Evolutionary conservation across 2,329 filamentous ascomycete genomes (phyloP), one percentile per base, ranked within the genome.

Genomic region (Lecanosticta acicola): DNA sequence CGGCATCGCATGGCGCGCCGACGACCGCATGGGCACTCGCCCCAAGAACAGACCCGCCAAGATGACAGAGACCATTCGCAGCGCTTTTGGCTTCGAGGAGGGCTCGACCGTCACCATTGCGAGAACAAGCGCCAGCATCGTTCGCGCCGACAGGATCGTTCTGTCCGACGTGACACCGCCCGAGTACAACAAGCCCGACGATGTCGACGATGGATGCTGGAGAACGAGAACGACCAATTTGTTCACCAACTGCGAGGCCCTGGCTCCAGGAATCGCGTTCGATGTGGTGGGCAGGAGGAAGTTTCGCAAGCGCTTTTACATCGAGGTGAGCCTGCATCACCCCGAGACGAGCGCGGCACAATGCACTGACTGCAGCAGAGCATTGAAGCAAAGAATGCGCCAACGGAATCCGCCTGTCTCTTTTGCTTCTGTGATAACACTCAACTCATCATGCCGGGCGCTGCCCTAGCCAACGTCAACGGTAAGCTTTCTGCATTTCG

Each of bases 51-150:
- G 51, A 74, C 87, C 46, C 72, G 85, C 40, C 76, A 90, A 72
- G 79, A 87, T 71, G 83, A 68, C 86, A 17, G 83, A 86, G 51
- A 74, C 80, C 4, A 79, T 94, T 43, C 83, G 86, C 51, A 83
- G 85, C 29, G 77, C 80, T 4, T 85, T 85, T 55, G 80, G 79
- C 1, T 77, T 94, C 56, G 83, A 84, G 50, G 71, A 93, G 3
- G 81, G 81, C 13, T 85, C 89, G 39, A 77, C 80, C 41, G 71
- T 94, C 39, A 73, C 75, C 5, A 76, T 90, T 18, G 71, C 75
- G 2, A 75, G 68, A 50, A 73, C 76, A 8, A 73, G 73, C 5
- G 68, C 67, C 2, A 56, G 68, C 2, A 66, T 84, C 9, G 70
- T 74, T 0, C 75, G 77, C 17, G 79, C 81, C 4, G 71, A 76